Conservation (phyloP, 306 rosid species). For the Dalbergia oliveri region DNA sequence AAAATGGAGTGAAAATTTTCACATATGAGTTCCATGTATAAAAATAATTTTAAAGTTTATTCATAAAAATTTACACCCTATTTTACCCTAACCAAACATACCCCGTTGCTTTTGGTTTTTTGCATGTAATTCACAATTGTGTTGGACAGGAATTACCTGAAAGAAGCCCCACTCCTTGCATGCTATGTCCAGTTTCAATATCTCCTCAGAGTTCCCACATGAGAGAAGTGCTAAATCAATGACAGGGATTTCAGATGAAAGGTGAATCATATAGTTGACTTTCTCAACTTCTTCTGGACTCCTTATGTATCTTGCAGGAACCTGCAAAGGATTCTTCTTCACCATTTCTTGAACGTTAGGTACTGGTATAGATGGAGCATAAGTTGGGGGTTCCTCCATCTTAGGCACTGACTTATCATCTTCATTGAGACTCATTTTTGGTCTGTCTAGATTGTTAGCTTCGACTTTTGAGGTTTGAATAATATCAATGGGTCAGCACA, state of each 20-base stretch:
- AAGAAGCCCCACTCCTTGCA: constrained; percentile 62
- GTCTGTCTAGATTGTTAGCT: not conserved
- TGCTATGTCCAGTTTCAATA: constrained; percentile 50
- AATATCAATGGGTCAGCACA: not conserved
- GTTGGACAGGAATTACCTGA: constrained; percentile 40
- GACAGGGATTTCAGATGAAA: constrained; percentile 49
- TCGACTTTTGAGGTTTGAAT: too few species aligned
- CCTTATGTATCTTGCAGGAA: constrained; percentile 49
- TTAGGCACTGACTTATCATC: constrained; percentile 8
- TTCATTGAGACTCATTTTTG: constrained; percentile 38
- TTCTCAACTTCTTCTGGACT: constrained; percentile 41
- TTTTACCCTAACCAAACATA: too few species aligned
- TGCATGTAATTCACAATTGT: not conserved
- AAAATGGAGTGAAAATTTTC: too few species aligned
- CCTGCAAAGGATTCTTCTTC: constrained; percentile 42
- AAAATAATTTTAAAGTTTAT: too few species aligned
- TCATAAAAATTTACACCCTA: too few species aligned
- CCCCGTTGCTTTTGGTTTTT: too few species aligned
- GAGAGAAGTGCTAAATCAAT: constrained; percentile 54
- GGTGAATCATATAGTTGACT: constrained; percentile 30
- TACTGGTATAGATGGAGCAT: constrained; percentile 44
- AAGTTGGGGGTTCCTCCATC: constrained; percentile 37
- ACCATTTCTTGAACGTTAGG: constrained; percentile 63
- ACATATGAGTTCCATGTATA: too few species aligned
- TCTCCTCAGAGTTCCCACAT: constrained; percentile 46